phyloP scores from a whole-genome alignment of 2,329 filamentous ascomycete species.

The Phyllosticta ampelicida region DNA sequence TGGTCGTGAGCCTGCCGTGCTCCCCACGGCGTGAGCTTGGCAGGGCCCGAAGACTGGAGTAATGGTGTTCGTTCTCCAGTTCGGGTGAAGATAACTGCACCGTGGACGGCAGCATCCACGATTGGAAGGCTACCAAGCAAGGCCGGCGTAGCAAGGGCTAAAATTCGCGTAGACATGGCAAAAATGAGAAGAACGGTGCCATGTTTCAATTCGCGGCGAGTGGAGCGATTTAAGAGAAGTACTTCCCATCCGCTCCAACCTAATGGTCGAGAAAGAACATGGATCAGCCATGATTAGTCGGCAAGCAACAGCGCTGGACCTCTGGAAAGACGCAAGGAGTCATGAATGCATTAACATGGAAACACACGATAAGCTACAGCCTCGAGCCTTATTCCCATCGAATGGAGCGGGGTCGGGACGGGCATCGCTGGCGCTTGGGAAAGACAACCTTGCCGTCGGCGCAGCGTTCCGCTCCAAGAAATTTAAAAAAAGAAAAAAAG shows the following conservation, averaged over 20 bases:
- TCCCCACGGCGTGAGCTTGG: conserved; percentile 41
- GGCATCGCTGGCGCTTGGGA: background rate
- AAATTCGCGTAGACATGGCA: background rate
- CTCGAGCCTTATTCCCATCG: background rate
- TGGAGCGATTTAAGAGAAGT: background rate
- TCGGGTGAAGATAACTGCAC: conserved; percentile 43
- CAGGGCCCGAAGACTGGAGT: conserved; percentile 15
- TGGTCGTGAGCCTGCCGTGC: conserved; percentile 43
- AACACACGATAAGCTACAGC: background rate
- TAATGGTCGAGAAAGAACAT: background rate
- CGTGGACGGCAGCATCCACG: conserved; percentile 23
- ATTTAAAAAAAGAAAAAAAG: too few species aligned
- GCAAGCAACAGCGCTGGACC: background rate
- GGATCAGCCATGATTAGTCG: background rate
- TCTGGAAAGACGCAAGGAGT: background rate
- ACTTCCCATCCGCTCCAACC: background rate
- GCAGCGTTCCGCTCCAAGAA: background rate
- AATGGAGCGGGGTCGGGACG: background rate
- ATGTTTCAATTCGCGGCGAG: background rate
- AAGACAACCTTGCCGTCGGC: background rate
- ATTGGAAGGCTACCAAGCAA: conserved; percentile 16
- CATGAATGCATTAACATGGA: background rate
- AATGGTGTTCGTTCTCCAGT: conserved; percentile 46
- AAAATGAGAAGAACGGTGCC: background rate
- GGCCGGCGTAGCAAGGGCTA: conserved; percentile 17